Evolutionary conservation across 179 eudicot genomes (phyloP).

Genomic region (Beta corolliflora): DNA sequence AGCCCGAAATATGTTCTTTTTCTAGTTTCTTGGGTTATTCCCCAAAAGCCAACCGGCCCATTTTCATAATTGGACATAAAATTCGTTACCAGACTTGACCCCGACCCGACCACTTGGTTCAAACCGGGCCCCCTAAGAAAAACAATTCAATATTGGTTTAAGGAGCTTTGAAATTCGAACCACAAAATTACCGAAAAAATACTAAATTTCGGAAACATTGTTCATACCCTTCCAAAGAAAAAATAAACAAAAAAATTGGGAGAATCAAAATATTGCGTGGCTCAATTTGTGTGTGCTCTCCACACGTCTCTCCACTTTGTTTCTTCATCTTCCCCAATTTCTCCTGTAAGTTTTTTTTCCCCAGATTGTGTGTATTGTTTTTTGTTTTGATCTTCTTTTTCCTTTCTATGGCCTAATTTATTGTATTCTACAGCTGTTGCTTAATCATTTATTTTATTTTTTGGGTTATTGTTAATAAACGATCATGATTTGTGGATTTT

Average conservation of each 20-base stretch:
- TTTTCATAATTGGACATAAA: no score
- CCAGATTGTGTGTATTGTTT: background rate
- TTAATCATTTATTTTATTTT: background rate
- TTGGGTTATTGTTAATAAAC: background rate
- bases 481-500: no score
- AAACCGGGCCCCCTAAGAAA: no score
- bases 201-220: no score
- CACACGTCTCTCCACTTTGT: slow-evolving; percentile 22
- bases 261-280: slow-evolving; percentile 4
- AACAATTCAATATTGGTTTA: no score
- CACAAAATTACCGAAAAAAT: no score
- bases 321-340: slow-evolving; percentile 1
- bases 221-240: background rate
- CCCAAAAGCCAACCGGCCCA: no score
- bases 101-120: no score
- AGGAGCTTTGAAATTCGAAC: no score
- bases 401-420: background rate
- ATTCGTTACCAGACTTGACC: no score
- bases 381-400: background rate
- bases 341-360: background rate
- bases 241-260: background rate
- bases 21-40: no score
- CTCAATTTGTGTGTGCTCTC: slow-evolving; percentile 11
- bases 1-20: no score
- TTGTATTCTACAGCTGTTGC: background rate